Conservation (phyloP, 257 asterid species). For the Solanum ahanhuiri region DNA sequence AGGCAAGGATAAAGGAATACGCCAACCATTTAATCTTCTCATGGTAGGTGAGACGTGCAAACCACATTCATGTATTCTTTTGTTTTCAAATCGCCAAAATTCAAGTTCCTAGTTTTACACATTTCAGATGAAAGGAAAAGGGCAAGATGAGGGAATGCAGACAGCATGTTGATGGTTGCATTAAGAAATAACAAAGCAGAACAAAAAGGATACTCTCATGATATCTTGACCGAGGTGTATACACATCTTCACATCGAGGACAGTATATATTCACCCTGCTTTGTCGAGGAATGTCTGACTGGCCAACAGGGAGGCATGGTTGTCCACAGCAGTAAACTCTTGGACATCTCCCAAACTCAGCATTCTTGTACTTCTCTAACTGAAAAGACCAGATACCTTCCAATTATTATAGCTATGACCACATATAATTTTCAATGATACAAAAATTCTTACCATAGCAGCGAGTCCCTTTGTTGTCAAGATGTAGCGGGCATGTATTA, state of each 20-base stretch:
- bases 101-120: background rate
- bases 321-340: constrained; percentile 55
- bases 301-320: constrained; percentile 59
- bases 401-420: constrained; percentile 11
- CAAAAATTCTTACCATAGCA: constrained; percentile 36
- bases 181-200: background rate
- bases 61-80: background rate
- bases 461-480: constrained; percentile 57
- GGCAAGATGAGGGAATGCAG: background rate
- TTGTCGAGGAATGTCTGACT: constrained; percentile 47
- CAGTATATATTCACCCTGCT: constrained; percentile 46
- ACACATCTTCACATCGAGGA: constrained; percentile 50
- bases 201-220: constrained; percentile 51
- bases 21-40: background rate
- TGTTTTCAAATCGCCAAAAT: background rate
- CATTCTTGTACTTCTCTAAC: constrained; percentile 59
- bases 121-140: background rate
- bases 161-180: background rate
- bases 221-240: constrained; percentile 48
- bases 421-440: constrained; percentile 3
- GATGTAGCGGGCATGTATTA: constrained; percentile 52
- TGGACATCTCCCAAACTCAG: constrained; percentile 66
- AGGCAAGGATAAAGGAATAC: background rate
- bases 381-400: constrained; percentile 11
- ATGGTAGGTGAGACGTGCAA: background rate